Base-by-base conservation (phyloP, 345 rosid genomes). In the Viola odorata region DNA sequence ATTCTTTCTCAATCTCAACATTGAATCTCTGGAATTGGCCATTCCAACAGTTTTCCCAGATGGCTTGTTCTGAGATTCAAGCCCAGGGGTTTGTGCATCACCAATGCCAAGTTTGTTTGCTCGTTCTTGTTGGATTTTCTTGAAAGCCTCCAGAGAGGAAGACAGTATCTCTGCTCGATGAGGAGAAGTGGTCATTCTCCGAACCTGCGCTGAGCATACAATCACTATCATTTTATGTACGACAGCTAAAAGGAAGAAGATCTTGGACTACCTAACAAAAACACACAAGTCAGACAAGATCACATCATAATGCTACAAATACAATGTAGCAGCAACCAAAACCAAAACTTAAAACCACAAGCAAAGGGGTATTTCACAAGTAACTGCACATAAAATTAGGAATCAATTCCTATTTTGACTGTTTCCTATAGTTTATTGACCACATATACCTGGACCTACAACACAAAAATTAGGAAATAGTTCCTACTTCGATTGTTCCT, bases 91-190 rank as follows among this genome's bases (percentile, higher is more conserved):
- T 45, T 37, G 77, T 55, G 66, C 60, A 63, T 50, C 32, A 41
- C 70, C 56, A 44, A 70, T 64, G 60, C 58, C 53, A 62, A 3
- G 67, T 61, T 52, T 70, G 62, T 68, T 69, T 49, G 76, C 85
- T 66, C 92, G 73, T 66, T 84, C 89, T 73, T 73, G 80, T 58
- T 86, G 91, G 73, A 86, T 83, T 75, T 86, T 80, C 73, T 76
- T 81, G 62, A 86, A 86, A 56, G 88, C 88, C 75, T 86, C 91
- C 45, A 83, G 59, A 16, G 91, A 86, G 76, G 91, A 86, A 47
- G 91, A 81, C 14, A 86, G 60, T 71, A 86, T 80, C 77, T 84
- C 92, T 3, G 89, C 92, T 77, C 77, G 78, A 73, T 86, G 89
- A 40, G 92, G 79, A 61, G 89, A 84, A 66, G 83, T 82, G 23